Evolutionary conservation across 192 early-diverging fungal species (phyloP), one percentile per base, ranked within the genome.

Genomic region (Piromyces finnis): DNA sequence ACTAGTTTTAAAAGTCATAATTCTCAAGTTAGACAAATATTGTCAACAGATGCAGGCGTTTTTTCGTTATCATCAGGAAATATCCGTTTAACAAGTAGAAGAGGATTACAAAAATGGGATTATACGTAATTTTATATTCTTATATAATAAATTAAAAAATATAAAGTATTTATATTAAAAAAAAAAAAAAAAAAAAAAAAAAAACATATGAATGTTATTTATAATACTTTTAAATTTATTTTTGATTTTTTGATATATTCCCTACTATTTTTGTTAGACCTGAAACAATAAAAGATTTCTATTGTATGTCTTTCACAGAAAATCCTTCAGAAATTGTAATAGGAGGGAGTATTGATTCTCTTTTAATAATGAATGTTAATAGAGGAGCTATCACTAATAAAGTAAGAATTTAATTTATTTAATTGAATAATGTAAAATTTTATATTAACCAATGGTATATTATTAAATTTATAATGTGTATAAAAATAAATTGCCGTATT

Each of bases 1-100:
- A 94, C 94, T 9, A 89, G 88, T 30, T 92, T 92, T 78, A 86
- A 86, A 77, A 91, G 89, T 13, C 91, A 93, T 51, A 89, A 84
- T 15, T 88, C 87, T 29, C 88, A 88, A 78, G 87, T 95, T 0
- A 88, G 90, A 28, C 91, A 93, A 81, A 84, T 97, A 78, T 82
- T 90, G 79, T 86, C 88, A 7, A 81, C 85, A 28, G 89, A 91
- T 51, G 81, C 84, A 29, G 92, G 90, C 0, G 84, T 94, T n/a
- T 87, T 95, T 82, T 91, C 87, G 35, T 88, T 92, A 35, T 88
- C 86, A 18, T 86, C 88, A 79, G 87, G 89, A 78, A 30, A 79
- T 86, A 29, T 84, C 18, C 80, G 85, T 18, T 81, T 81, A 32
- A 84, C 82, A 6, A 59, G 41, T 29, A 79, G 86, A 29, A n/a